These are phyloP conservation scores for Syzygium aqueum DNA, from an alignment of 345 rosid species.

Conservation along the genomic window DNA sequence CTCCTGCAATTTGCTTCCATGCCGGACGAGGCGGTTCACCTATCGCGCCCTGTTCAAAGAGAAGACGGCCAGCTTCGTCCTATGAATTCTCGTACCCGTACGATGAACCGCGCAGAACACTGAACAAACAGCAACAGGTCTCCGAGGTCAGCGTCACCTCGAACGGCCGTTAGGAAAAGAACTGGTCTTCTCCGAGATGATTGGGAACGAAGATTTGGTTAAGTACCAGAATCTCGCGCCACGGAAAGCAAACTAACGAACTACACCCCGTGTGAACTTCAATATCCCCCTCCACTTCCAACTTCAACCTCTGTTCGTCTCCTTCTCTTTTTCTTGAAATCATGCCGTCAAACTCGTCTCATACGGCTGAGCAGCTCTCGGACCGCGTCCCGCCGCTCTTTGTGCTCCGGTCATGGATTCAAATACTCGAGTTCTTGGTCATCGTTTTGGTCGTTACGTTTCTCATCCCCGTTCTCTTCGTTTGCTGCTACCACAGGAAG, in stretches of 20 bases:
- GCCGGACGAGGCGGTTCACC: background rate
- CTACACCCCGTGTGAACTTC: background rate
- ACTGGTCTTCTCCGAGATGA: background rate
- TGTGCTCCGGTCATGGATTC: constrained; percentile 43
- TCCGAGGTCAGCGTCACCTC: background rate
- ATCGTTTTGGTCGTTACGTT: constrained; percentile 11
- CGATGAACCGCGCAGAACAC: background rate
- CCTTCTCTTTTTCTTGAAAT: background rate
- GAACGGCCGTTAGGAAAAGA: background rate
- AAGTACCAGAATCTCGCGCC: background rate
- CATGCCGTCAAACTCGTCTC: background rate
- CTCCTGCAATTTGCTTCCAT: background rate
- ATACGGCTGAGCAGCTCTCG: constrained; percentile 4
- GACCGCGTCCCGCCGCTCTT: constrained; percentile 36
- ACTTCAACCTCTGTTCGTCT: background rate
- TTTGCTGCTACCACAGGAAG: constrained; percentile 17
- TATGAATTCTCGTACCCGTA: background rate
- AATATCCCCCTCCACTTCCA: background rate
- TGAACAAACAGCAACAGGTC: background rate
- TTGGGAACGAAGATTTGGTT: background rate
- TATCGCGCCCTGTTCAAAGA: background rate
- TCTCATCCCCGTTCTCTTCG: constrained; percentile 16
- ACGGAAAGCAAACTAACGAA: background rate
- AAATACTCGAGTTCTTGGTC: constrained; percentile 16
- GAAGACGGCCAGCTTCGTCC: background rate